Evolutionary conservation across 306 rosid species (phyloP), one percentile per base, ranked within the genome.

Genomic region (Cucumis hystrix): DNA sequence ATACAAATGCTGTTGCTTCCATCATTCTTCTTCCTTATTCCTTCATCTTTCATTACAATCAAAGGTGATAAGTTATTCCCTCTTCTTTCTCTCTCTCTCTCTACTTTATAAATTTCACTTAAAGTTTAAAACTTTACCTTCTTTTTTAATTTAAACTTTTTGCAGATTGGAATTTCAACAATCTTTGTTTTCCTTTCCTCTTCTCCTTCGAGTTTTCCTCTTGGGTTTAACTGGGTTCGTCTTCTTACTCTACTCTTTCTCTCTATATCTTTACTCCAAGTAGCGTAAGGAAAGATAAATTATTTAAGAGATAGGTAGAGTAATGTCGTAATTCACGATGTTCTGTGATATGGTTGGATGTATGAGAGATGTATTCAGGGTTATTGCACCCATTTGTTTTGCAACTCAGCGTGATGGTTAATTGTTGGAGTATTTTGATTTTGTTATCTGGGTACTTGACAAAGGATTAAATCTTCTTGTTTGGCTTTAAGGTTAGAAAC

Each of bases 221-320:
- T 74, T 93, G 64, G 93, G 96, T 67, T 80, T 93, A n/a, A 88
- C 84, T 23, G 98, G 96, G 97, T 92, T 79, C 20, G 84, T 63
- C 16, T 12, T 63, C 78, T 37, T 9, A 65, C 71, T 63, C 67
- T 23, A 30, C 17, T 41, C 40, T n/a, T 20, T 18, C 74, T 17
- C 33, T 76, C 16, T 47, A 13, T 45, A 1, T 47, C 54, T 45
- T 45, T 11, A 45, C 14, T 45, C 3, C 3, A 10, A 43, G 49
- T 43, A 43, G 49, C 11, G 9, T 7, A 43, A 43, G 11, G 11
- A 43, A 43, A 43, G 3, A 45, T 45, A 45, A 45, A 45, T 10
- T 45, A 45, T 45, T 45, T 45, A 3, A 13, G 17, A 49, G 55
- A 49, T 4, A 1, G 17, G 1, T 49, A 49, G 17, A 49, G 4